phyloP scores from a whole-genome alignment of 2,329 filamentous ascomycete species.

The Phialophora tarda region DNA sequence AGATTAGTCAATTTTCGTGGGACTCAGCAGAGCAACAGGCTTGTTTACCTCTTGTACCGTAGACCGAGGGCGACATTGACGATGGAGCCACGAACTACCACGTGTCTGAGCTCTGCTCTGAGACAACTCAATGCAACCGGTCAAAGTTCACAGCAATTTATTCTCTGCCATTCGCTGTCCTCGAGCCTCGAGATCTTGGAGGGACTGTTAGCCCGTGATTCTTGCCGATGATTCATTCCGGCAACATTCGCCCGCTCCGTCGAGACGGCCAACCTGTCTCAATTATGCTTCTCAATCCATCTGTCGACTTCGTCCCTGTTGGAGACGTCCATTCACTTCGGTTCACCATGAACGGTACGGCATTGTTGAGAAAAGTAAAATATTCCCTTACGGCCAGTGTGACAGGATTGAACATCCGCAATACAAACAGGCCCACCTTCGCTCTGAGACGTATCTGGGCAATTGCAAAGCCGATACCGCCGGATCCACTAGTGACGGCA shows the following conservation, averaged over 20 bases:
- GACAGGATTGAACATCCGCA: too few relatives aligned
- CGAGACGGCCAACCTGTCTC: not conserved
- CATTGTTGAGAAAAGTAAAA: too few relatives aligned
- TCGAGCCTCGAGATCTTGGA: conserved; percentile 4
- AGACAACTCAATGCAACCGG: not conserved
- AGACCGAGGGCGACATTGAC: not conserved
- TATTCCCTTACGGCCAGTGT: too few relatives aligned
- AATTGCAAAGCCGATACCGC: too few relatives aligned
- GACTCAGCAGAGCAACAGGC: not conserved
- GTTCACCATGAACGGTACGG: not conserved
- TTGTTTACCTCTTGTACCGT: too few relatives aligned
- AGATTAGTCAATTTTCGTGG: too few relatives aligned
- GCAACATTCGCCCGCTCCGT: conserved; percentile 2
- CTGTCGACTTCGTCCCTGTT: not conserved
- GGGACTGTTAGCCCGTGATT: too few relatives aligned
- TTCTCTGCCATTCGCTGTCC: not conserved
- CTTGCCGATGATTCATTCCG: not conserved
- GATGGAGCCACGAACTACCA: not conserved
- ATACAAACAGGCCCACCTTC: too few relatives aligned
- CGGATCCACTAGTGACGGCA: too few relatives aligned
- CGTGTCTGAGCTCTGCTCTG: not conserved
- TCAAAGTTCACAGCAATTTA: conserved; percentile 3
- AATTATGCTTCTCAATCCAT: not conserved
- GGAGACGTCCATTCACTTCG: not conserved
- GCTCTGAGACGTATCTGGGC: too few relatives aligned